Evolutionary conservation across 1,284 basidiomycete genomes (phyloP).

Genomic region (Marasmius sp.): DNA sequence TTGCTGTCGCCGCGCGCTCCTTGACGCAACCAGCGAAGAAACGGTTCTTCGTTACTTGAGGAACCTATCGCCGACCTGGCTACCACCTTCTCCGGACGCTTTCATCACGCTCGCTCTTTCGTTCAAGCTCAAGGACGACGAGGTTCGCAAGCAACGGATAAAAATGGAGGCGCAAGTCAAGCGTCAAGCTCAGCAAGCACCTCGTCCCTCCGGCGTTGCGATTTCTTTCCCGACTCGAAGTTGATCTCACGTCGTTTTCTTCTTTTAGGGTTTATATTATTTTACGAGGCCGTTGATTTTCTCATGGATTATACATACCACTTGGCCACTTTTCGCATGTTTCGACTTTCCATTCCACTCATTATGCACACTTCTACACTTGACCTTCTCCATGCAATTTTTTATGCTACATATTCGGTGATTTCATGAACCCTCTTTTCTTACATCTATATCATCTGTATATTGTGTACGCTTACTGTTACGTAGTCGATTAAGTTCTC

Average conservation of each 20-base stretch:
- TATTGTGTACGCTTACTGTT: too few species aligned
- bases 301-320: too few species aligned
- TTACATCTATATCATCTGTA: too few species aligned
- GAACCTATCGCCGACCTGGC: conserved; percentile 50
- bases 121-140: conserved; percentile 81
- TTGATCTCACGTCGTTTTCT: conserved; percentile 8
- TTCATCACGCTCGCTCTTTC: conserved; percentile 63
- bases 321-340: too few species aligned
- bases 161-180: conserved; percentile 72
- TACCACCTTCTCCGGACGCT: conserved; percentile 60
- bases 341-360: too few species aligned
- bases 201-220: conserved; percentile 21
- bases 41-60: conserved; percentile 50
- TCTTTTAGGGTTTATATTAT: neutral
- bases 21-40: conserved; percentile 51
- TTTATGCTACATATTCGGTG: too few species aligned
- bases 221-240: conserved; percentile 31
- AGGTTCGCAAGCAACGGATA: conserved; percentile 70
- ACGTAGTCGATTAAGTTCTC: too few species aligned
- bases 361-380: too few species aligned
- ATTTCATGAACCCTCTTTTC: too few species aligned
- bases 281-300: neutral
- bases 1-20: conserved; percentile 59
- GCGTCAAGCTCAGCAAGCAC: conserved; percentile 47
- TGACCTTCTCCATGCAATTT: too few species aligned